Percentiles rank a stretch among this genome's conserved stretches.
phyloP scores from a whole-genome alignment of 805 yeast genomes.

The Zygosaccharomyces kombuchaensis region DNA sequence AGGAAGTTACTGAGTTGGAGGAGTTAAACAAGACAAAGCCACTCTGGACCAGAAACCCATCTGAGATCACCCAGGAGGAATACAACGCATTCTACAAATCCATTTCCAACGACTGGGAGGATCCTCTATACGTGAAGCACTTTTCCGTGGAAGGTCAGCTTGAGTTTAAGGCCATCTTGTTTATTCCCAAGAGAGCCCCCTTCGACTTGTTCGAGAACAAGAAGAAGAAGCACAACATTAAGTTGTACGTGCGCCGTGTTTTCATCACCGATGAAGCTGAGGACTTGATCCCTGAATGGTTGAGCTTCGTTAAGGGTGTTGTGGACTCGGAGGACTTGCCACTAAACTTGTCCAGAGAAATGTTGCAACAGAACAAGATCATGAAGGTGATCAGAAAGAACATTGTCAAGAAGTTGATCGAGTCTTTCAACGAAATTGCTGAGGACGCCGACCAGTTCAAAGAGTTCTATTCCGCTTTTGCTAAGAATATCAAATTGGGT shows the following conservation, averaged over 20 bases:
- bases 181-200: conserved; percentile 99
- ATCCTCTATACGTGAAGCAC: conserved; percentile 98
- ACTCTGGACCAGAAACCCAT: conserved; percentile 98
- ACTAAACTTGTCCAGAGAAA: conserved; percentile 98
- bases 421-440: conserved; percentile 98
- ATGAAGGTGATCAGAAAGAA: conserved; percentile 99
- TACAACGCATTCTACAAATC: conserved; percentile 99
- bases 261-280: conserved; percentile 99
- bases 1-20: conserved; percentile 91
- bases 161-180: conserved; percentile 96
- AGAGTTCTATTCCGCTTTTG: conserved; percentile 95
- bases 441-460: conserved; percentile 98
- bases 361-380: conserved; percentile 99
- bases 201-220: conserved; percentile 95
- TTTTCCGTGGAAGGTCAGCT: conserved; percentile 99
- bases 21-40: conserved; percentile 99
- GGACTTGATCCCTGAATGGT: conserved; percentile 99
- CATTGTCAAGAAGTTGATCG: conserved; percentile 96
- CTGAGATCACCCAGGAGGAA: conserved; percentile 96
- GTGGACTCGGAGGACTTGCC: conserved; percentile 99
- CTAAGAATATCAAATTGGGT: conserved; percentile 98
- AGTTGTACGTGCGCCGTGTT: conserved; percentile 98
- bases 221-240: conserved; percentile 99
- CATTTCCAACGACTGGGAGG: conserved; percentile 99
- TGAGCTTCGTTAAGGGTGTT: conserved; percentile 95